phyloP scores from a whole-genome alignment of 2,329 filamentous ascomycete species.

The Lasiodiplodia sp. region DNA sequence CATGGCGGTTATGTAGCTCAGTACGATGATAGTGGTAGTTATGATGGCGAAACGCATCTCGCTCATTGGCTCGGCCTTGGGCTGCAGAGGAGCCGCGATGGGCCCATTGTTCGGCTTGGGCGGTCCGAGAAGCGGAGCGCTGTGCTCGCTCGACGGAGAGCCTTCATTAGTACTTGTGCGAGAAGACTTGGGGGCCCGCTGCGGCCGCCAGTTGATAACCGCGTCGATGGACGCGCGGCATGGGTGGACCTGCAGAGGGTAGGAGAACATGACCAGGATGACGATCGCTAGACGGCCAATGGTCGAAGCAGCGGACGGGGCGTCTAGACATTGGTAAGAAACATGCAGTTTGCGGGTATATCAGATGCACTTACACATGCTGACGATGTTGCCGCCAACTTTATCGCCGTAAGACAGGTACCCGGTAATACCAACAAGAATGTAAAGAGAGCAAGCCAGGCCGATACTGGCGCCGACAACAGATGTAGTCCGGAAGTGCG shows the following conservation, averaged over 20 bases:
- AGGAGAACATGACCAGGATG: constrained; percentile 93
- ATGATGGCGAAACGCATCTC: constrained; percentile 89
- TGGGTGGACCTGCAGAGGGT: constrained; percentile 93
- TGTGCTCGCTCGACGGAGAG: constrained; percentile 55
- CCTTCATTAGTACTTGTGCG: constrained; percentile 9
- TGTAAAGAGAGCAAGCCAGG: constrained; percentile 83
- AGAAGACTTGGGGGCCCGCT: constrained; percentile 36
- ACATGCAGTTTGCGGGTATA: constrained; percentile 63
- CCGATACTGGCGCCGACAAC: constrained; percentile 88
- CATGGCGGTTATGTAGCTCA: constrained; percentile 88
- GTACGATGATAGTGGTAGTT: constrained; percentile 82
- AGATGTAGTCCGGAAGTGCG: constrained; percentile 76
- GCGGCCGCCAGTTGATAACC: constrained; percentile 88
- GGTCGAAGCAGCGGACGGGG: constrained; percentile 80
- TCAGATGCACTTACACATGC: constrained; percentile 62
- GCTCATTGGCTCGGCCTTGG: constrained; percentile 67
- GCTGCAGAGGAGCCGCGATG: constrained; percentile 16
- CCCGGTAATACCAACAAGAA: constrained; percentile 91
- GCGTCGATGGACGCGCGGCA: constrained; percentile 95
- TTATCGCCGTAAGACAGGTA: constrained; percentile 95
- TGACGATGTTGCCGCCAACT: constrained; percentile 90
- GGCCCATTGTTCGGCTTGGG: constrained; percentile 32
- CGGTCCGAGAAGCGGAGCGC: constrained; percentile 37
- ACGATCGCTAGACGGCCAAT: constrained; percentile 96
- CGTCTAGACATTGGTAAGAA: constrained; percentile 48